phyloP scores from a whole-genome alignment of 805 yeast species.

The Yarrowia sp. region DNA sequence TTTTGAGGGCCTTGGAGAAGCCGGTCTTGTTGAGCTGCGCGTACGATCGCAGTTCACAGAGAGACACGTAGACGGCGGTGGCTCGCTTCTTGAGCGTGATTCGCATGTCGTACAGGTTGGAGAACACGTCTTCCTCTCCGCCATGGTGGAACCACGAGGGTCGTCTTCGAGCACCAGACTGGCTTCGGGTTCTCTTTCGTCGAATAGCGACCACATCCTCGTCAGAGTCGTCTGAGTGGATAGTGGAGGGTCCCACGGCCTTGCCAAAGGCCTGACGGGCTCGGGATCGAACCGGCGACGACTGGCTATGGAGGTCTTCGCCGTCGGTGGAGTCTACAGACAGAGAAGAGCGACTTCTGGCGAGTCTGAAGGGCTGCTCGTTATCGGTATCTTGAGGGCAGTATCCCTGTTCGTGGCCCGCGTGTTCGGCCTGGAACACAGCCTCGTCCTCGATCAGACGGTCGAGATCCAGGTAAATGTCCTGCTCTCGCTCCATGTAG shows the following conservation, averaged over 20 bases:
- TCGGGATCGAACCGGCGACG: slow-evolving; percentile 17
- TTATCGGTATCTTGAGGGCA: slow-evolving; percentile 34
- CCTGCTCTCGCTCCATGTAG: slow-evolving; percentile 70
- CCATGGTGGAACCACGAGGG: slow-evolving; percentile 39
- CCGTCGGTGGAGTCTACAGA: slow-evolving; percentile 37
- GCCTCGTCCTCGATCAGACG: slow-evolving; percentile 66
- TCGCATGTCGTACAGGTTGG: slow-evolving; percentile 46
- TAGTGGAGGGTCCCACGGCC: slow-evolving; percentile 12
- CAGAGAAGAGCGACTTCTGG: slow-evolving; percentile 30
- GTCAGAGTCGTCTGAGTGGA: slow-evolving; percentile 28
- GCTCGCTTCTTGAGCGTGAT: slow-evolving; percentile 73
- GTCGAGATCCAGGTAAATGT: slow-evolving; percentile 60
- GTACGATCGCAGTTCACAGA: slow-evolving; percentile 83
- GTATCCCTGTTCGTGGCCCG: slow-evolving; percentile 31
- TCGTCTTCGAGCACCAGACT: slow-evolving; percentile 36
- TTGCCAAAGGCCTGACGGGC: slow-evolving; percentile 22
- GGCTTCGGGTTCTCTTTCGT: slow-evolving; percentile 30
- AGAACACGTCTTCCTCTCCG: slow-evolving; percentile 37
- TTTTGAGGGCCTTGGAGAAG: slow-evolving; percentile 86
- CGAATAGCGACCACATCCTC: slow-evolving; percentile 30
- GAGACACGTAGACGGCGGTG: slow-evolving; percentile 68
- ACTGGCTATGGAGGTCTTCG: slow-evolving; percentile 18
- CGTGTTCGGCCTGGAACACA: slow-evolving; percentile 47
- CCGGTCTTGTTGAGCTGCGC: slow-evolving; percentile 88
- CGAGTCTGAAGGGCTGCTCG: slow-evolving; percentile 34